Evolutionary conservation across 2,329 filamentous ascomycete genomes (phyloP).

Genomic region (Nemania sp.): DNA sequence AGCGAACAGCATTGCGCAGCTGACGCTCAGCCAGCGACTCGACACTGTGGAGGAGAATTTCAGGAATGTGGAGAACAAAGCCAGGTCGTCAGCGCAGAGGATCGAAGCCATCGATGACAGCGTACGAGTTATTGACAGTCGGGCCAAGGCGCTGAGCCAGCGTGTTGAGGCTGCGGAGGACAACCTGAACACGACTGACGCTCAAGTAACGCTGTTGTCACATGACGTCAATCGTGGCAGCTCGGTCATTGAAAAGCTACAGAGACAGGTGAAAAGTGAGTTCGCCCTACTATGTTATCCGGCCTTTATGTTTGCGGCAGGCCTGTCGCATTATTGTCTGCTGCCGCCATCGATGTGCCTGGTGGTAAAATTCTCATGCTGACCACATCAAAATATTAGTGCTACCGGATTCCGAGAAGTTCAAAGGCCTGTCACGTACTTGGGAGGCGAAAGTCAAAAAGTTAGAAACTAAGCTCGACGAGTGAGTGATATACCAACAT

Average conservation of each 20-base stretch:
- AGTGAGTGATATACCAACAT: conserved; percentile 23
- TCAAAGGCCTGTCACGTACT: conserved; percentile 32
- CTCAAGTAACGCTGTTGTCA: conserved; percentile 34
- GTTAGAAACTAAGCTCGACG: conserved; percentile 32
- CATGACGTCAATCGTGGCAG: conserved; percentile 36
- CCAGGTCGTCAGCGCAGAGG: conserved; percentile 31
- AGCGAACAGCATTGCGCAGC: conserved; percentile 32
- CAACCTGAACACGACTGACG: conserved; percentile 31
- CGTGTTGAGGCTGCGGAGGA: conserved; percentile 36
- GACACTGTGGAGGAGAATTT: conserved; percentile 29
- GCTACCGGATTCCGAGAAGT: conserved; percentile 33
- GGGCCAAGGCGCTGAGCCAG: conserved; percentile 35
- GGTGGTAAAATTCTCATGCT: conserved; percentile 2
- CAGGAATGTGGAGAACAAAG: conserved; percentile 29
- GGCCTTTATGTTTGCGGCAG: not conserved
- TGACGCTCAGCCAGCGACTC: conserved; percentile 32
- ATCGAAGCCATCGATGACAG: conserved; percentile 37
- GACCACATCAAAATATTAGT: conserved; percentile 18
- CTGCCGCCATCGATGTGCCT: not conserved
- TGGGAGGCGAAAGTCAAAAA: conserved; percentile 35
- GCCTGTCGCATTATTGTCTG: not conserved
- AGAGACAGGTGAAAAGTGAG: conserved; percentile 34
- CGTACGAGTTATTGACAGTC: conserved; percentile 34
- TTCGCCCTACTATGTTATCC: not conserved
- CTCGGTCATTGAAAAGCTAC: conserved; percentile 33